Evolutionary conservation across 805 yeast species (phyloP), one percentile per base, ranked within the genome.

Genomic region (Wickerhamomyces xylosicus): DNA sequence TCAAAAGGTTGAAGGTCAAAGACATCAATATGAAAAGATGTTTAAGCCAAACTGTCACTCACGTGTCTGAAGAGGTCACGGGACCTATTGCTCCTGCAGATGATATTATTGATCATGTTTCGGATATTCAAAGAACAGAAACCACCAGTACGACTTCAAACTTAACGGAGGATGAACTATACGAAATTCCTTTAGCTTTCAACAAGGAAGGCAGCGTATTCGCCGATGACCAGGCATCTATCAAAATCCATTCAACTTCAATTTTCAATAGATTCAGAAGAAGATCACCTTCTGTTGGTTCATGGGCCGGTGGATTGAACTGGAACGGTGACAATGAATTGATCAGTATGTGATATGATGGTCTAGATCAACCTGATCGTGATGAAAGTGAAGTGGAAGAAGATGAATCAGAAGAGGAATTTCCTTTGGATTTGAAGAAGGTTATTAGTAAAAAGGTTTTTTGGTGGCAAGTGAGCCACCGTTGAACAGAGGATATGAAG

Each of bases 341-440:
- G 4, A 3, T 15, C 5, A 19, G 20, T n/a, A n/a, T 16, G 38
- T 38, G 19, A 33, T 36, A 34, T 22, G 39, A 35, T 15, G 49
- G 48, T 14, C 16, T 29, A 7, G 46, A 46, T 0, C 52, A 50
- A 18, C 41, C 46, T 11, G 43, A 32, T 45, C 48, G 20, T 36
- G 42, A 47, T 4, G 42, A 48, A 2, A 48, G 46, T 29, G 45
- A 42, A 11, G 15, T 17, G 13, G 32, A 29, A 8, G 32, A n/a
- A n/a, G 16, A n/a, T 10, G 5, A 31, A 17, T n/a, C n/a, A 6
- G 53, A 51, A 19, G 61, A 56, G 15, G 66, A 62, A 11, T 40
- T 65, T 10, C 71, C 71, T 8, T 39, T 64, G 19, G 63, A 66
- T 2, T 43, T 65, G 37, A 62, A 60, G 50, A 61, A 55, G 43